Evolutionary conservation across 345 rosid genomes (phyloP).

Genomic region (Salix suchowensis): DNA sequence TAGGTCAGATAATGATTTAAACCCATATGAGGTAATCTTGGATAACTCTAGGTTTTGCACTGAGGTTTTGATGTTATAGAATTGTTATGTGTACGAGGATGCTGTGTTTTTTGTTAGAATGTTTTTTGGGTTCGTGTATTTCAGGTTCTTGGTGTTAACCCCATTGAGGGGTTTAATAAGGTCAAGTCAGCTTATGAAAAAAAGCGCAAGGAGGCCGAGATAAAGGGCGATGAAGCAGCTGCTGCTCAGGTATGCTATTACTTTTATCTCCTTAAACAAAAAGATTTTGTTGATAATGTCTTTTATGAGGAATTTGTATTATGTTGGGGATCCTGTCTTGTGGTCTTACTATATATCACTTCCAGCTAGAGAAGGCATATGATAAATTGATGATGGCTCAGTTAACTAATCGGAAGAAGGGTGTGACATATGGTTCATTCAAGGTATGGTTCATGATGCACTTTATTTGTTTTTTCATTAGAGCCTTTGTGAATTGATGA

Average conservation of each 20-base stretch:
- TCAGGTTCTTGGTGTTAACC: conserved; percentile 90
- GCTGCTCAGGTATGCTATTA: conserved; percentile 58
- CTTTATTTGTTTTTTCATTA: not conserved
- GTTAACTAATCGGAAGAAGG: conserved; percentile 70
- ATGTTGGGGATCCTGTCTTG: conserved; percentile 4
- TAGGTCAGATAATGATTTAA: conserved; percentile 52
- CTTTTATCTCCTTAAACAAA: not conserved
- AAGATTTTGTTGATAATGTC: not conserved
- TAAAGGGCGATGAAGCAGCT: conserved; percentile 69
- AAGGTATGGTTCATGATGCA: conserved; percentile 39
- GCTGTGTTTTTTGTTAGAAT: not conserved
- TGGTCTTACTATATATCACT: conserved; percentile 11
- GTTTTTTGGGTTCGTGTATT: conserved; percentile 8
- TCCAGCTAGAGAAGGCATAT: conserved; percentile 94
- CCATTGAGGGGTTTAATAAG: conserved; percentile 74
- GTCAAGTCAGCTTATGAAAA: conserved; percentile 60
- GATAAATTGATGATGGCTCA: conserved; percentile 95
- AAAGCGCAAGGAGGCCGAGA: conserved; percentile 84
- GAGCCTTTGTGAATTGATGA: not conserved
- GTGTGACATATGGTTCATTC: conserved; percentile 76
- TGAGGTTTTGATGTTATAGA: not conserved
- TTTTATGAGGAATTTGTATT: conserved; percentile 5
- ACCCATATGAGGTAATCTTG: conserved; percentile 75
- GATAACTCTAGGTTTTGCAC: not conserved
- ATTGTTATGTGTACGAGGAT: not conserved